A percentile compares a stretch with the other conserved stretches of the same genome.
phyloP scores from a whole-genome alignment of 768 basidiomycete species.

The Nidula microcarpa region DNA sequence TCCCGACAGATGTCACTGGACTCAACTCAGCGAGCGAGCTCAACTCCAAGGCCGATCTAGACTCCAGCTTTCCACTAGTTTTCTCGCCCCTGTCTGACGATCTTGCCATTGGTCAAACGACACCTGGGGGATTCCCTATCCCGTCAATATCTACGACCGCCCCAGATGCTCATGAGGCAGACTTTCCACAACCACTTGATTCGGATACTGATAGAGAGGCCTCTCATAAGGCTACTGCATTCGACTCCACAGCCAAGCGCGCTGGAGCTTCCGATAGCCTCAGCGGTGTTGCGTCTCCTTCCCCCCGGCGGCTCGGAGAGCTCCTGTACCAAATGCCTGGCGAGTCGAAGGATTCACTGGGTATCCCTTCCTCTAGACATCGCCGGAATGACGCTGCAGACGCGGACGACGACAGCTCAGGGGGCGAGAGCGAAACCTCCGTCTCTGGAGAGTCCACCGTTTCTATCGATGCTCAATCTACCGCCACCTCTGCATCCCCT shows the following conservation, averaged over 20 bases:
- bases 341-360: constrained; percentile 17
- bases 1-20: constrained; percentile 25
- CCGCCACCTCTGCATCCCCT: background rate
- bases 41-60: background rate
- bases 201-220: constrained; percentile 2
- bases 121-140: constrained; percentile 43
- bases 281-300: constrained; percentile 3
- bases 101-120: constrained; percentile 4
- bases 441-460: constrained; percentile 10
- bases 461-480: background rate
- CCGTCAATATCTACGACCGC: constrained; percentile 53
- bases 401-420: constrained; percentile 34
- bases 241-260: background rate
- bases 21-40: no score
- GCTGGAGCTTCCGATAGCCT: no score
- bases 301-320: constrained; percentile 1
- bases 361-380: background rate
- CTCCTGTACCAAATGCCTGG: constrained; percentile 1
- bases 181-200: constrained; percentile 9
- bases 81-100: background rate
- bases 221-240: background rate
- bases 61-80: background rate
- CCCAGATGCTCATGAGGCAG: constrained; percentile 32
- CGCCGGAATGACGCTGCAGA: background rate
- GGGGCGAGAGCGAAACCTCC: constrained; percentile 40